These are phyloP conservation scores for Sistotremastrum suecicum DNA, from an alignment of 768 basidiomycete genomes.

Conservation along the genomic window DNA sequence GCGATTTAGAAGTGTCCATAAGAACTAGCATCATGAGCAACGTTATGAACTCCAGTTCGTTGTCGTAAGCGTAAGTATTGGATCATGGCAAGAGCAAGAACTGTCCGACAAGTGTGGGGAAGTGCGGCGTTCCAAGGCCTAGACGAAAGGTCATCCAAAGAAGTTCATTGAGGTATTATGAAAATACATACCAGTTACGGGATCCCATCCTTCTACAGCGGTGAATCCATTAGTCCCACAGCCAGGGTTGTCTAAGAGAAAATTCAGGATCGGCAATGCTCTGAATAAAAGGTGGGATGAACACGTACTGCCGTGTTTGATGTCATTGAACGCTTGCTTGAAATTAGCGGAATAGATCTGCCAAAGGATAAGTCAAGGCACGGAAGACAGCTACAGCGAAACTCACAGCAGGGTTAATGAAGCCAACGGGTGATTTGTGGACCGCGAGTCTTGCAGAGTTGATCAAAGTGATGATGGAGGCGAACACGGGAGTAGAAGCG, in stretches of 20 bases:
- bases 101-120: slow-evolving; percentile 20
- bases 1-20: too few species aligned
- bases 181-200: slow-evolving; percentile 21
- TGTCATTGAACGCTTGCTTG: slow-evolving; percentile 13
- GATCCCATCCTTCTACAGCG: slow-evolving; percentile 9
- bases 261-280: not conserved
- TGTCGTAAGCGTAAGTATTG: too few species aligned
- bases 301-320: slow-evolving; percentile 15
- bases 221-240: slow-evolving; percentile 10
- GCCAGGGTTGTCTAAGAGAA: slow-evolving; percentile 6
- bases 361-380: not conserved
- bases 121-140: slow-evolving; percentile 30
- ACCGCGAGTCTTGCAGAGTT: slow-evolving; percentile 23
- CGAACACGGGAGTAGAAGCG: slow-evolving; percentile 22
- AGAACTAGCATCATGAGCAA: too few species aligned
- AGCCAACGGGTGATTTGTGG: slow-evolving; percentile 22
- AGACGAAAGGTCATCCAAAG: too few species aligned
- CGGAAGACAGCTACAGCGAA: not conserved
- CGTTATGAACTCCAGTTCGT: too few species aligned
- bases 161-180: too few species aligned
- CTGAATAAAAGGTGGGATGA: too few species aligned
- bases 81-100: slow-evolving; percentile 21
- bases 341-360: slow-evolving; percentile 12
- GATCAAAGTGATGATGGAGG: slow-evolving; percentile 20
- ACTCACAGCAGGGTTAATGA: slow-evolving; percentile 54